Percentiles rank a stretch among this genome's conserved stretches.
These are phyloP conservation scores for Penicillium sp. DNA, from an alignment of 2,329 filamentous ascomycete species.

Conservation along the genomic window DNA sequence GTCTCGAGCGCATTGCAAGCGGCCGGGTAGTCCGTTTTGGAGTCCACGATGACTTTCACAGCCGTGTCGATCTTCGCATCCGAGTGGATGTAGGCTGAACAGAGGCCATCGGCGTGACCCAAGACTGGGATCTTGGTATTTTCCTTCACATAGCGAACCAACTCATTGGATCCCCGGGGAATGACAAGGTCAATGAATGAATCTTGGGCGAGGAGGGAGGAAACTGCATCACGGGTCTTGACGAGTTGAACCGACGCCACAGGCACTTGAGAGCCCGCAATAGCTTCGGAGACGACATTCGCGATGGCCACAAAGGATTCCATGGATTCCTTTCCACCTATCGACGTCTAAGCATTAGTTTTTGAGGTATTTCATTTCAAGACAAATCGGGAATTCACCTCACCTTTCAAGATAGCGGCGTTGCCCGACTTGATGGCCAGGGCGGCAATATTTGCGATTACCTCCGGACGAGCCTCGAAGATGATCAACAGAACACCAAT, in stretches of 20 bases:
- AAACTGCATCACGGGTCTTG: constrained; percentile 87
- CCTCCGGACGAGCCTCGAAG: constrained; percentile 95
- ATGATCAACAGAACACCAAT: constrained; percentile 98
- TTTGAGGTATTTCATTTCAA: neutral
- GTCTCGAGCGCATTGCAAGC: constrained; percentile 96
- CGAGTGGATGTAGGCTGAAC: constrained; percentile 80
- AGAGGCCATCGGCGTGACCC: constrained; percentile 93
- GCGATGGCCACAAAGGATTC: constrained; percentile 95
- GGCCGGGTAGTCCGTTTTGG: constrained; percentile 92
- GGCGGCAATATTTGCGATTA: constrained; percentile 97
- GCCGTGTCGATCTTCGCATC: constrained; percentile 77
- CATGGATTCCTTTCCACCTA: constrained; percentile 90
- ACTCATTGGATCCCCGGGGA: constrained; percentile 85
- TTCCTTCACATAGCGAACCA: constrained; percentile 87
- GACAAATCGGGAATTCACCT: constrained; percentile 9
- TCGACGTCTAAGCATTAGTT: constrained; percentile 18
- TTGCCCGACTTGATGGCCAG: constrained; percentile 97
- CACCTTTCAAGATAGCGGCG: constrained; percentile 90
- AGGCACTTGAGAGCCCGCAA: constrained; percentile 75
- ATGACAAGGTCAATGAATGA: constrained; percentile 93
- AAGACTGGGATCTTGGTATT: constrained; percentile 94
- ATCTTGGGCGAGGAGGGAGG: constrained; percentile 84
- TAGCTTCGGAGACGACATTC: constrained; percentile 77
- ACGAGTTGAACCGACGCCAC: constrained; percentile 91
- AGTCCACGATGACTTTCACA: constrained; percentile 79